phyloP scores from a whole-genome alignment of 108 stramenopile genomes.

The Seminavis robusta region DNA sequence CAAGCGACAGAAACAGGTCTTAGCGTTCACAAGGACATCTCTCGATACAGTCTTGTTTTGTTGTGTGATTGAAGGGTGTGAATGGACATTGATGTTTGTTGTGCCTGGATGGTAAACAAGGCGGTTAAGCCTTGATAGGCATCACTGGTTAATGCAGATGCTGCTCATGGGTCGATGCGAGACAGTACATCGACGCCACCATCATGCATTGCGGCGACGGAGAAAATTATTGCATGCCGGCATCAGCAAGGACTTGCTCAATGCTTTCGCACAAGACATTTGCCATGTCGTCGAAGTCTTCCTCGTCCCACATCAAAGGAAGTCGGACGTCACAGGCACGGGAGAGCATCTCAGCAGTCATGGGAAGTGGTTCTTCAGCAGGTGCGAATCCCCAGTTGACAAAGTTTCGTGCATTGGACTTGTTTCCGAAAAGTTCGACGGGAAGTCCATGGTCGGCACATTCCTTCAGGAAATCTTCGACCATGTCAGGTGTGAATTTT shows the following conservation, averaged over 20 bases:
- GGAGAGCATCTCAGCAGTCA: conserved; percentile 77
- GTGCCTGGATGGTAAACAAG: no score
- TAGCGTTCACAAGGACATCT: no score
- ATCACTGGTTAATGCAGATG: no score
- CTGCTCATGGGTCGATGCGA: no score
- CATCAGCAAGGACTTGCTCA: conserved; percentile 46
- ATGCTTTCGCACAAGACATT: conserved; percentile 70
- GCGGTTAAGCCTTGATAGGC: no score
- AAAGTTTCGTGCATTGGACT: conserved; percentile 85
- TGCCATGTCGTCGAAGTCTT: conserved; percentile 80
- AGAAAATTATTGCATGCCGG: conserved; percentile 22
- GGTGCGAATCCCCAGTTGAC: conserved; percentile 90
- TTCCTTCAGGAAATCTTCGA: conserved; percentile 68
- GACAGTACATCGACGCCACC: no score
- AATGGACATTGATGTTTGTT: no score
- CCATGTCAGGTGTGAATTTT: conserved; percentile 61
- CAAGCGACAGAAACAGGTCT: no score
- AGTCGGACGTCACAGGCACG: conserved; percentile 85
- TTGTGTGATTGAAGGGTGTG: no score
- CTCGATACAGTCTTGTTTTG: no score
- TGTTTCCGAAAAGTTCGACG: conserved; percentile 86
- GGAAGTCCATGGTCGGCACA: conserved; percentile 76
- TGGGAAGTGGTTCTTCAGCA: conserved; percentile 74
- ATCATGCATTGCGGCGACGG: no score
- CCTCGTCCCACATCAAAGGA: conserved; percentile 88